phyloP scores from a whole-genome alignment of 768 basidiomycete species.

The Rhizopogon salebrosus region DNA sequence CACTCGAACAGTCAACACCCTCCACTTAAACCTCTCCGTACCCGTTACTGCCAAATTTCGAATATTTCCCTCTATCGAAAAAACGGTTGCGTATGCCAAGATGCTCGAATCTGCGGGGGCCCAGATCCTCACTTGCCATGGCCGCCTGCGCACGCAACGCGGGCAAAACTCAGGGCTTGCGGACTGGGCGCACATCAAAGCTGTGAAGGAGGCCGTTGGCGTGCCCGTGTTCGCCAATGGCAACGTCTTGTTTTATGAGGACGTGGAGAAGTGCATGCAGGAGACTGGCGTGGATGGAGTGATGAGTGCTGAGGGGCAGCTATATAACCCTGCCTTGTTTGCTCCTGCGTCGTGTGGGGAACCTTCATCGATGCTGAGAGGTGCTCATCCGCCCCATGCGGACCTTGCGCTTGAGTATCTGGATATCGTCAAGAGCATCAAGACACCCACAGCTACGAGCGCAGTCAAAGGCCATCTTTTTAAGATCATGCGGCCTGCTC shows the following conservation, averaged over 20 bases:
- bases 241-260: slow-evolving; percentile 84
- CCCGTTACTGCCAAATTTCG: slow-evolving; percentile 98
- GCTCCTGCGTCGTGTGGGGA: slow-evolving; percentile 28
- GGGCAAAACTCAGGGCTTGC: slow-evolving; percentile 83
- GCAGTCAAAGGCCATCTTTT: slow-evolving; percentile 92
- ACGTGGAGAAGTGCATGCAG: slow-evolving; percentile 72
- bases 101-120: slow-evolving; percentile 96
- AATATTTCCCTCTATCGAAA: slow-evolving; percentile 78
- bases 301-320: slow-evolving; percentile 92
- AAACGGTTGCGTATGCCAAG: slow-evolving; percentile 89
- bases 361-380: slow-evolving; percentile 22
- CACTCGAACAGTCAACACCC: slow-evolving; percentile 60
- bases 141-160: slow-evolving; percentile 85
- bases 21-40: slow-evolving; percentile 80
- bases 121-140: slow-evolving; percentile 92
- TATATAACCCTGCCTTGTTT: slow-evolving; percentile 90
- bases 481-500: slow-evolving; percentile 80
- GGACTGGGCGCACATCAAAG: slow-evolving; percentile 84
- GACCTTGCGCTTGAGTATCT: slow-evolving; percentile 84
- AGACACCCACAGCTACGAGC: slow-evolving; percentile 65
- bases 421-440: slow-evolving; percentile 55
- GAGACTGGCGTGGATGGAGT: slow-evolving; percentile 88
- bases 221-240: slow-evolving; percentile 98
- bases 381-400: slow-evolving; percentile 51
- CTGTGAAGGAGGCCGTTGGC: slow-evolving; percentile 84